Evolutionary conservation across 495 filamentous ascomycete genomes (phyloP).

Genomic region (Pyrenula massariospora): DNA sequence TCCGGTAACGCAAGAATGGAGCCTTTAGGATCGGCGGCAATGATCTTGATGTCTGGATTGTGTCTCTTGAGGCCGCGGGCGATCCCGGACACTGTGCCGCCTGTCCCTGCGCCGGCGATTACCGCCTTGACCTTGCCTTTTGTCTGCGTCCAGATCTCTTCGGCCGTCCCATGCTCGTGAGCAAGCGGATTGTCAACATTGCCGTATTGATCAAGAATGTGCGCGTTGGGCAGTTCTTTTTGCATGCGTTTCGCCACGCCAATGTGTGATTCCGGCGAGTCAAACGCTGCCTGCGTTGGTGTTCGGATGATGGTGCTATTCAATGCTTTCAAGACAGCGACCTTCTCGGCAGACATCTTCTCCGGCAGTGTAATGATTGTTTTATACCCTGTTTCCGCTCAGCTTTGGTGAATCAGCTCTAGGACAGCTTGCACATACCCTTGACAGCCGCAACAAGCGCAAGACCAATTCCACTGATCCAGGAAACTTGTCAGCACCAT

Average conservation of each 20-base stretch:
- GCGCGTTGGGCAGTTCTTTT: slow-evolving; percentile 92
- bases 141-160: slow-evolving; percentile 93
- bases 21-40: slow-evolving; percentile 85
- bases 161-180: slow-evolving; percentile 87
- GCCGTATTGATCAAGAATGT: slow-evolving; percentile 93
- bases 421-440: slow-evolving; percentile 28
- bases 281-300: slow-evolving; percentile 88
- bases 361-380: slow-evolving; percentile 97
- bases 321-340: slow-evolving; percentile 81
- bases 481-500: slow-evolving; percentile 11
- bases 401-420: neutral
- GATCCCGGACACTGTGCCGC: slow-evolving; percentile 88
- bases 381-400: slow-evolving; percentile 54
- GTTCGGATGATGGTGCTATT: slow-evolving; percentile 97
- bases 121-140: slow-evolving; percentile 74
- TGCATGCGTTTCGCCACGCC: slow-evolving; percentile 81
- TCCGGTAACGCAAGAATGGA: slow-evolving; percentile 77
- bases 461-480: slow-evolving; percentile 71
- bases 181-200: slow-evolving; percentile 88
- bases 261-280: slow-evolving; percentile 92
- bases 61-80: slow-evolving; percentile 80
- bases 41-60: slow-evolving; percentile 66
- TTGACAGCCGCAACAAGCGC: slow-evolving; percentile 91
- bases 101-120: slow-evolving; percentile 88
- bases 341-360: slow-evolving; percentile 99